Percentiles rank a stretch among this genome's conserved stretches.
phyloP scores from a whole-genome alignment of 768 basidiomycete species.

The Psilocybe azurescens region DNA sequence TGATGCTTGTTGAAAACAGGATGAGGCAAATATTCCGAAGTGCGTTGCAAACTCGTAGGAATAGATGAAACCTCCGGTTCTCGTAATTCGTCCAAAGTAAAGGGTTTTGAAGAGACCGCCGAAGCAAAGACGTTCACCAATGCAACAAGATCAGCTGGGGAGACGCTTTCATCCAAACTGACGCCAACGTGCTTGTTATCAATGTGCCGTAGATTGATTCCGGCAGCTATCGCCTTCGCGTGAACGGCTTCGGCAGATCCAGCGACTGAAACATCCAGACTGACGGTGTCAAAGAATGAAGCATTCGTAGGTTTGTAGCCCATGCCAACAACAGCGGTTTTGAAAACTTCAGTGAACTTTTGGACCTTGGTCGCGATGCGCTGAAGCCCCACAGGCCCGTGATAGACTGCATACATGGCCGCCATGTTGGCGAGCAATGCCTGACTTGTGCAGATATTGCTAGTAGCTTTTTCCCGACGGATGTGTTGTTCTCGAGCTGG shows the following conservation, averaged over 20 bases:
- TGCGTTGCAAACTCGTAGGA: constrained; percentile 60
- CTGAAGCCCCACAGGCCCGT: constrained; percentile 85
- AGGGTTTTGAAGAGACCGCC: constrained; percentile 56
- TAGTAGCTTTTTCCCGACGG: constrained; percentile 96
- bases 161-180: constrained; percentile 91
- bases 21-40: constrained; percentile 78
- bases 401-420: constrained; percentile 98
- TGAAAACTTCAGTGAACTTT: constrained; percentile 80
- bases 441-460: constrained; percentile 98
- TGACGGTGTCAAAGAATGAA: constrained; percentile 93
- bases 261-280: constrained; percentile 71
- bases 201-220: constrained; percentile 86
- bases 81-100: constrained; percentile 53
- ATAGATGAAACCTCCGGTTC: constrained; percentile 51
- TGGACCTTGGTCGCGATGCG: constrained; percentile 94
- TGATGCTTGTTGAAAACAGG: constrained; percentile 96
- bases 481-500: constrained; percentile 96
- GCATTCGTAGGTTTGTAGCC: constrained; percentile 78
- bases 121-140: constrained; percentile 84
- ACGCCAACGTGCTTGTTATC: constrained; percentile 81
- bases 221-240: constrained; percentile 58
- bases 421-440: constrained; percentile 99
- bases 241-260: constrained; percentile 70
- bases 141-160: constrained; percentile 71
- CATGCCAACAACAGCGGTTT: constrained; percentile 63